phyloP scores from a whole-genome alignment of 192 early-diverging fungal species.

The Irineochytrium annulatum region DNA sequence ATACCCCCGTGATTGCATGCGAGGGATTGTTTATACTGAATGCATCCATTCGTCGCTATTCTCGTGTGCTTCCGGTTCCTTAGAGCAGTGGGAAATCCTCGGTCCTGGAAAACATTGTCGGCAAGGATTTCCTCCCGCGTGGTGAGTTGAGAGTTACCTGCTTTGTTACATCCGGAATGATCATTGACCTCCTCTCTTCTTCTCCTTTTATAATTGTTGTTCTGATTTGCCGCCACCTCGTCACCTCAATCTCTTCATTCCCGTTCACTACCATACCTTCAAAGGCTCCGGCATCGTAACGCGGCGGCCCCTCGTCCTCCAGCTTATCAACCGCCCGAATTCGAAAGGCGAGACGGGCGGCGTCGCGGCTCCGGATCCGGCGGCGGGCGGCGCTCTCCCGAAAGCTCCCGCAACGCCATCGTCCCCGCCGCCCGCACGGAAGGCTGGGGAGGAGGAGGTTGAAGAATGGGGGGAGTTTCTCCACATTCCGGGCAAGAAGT shows the following conservation, averaged over 20 bases:
- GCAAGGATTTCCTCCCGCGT: slow-evolving; percentile 95
- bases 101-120: slow-evolving; percentile 97
- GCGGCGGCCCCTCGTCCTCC: slow-evolving; percentile 90
- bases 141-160: slow-evolving; percentile 33
- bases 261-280: no score
- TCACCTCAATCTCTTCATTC: background rate
- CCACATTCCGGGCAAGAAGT: slow-evolving; percentile 96
- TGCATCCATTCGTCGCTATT: background rate
- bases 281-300: slow-evolving; percentile 94
- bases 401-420: slow-evolving; percentile 12
- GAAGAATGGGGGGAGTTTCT: slow-evolving; percentile 99
- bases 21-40: background rate
- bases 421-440: slow-evolving; percentile 19
- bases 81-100: slow-evolving; percentile 81
- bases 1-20: background rate
- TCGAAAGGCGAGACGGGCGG: slow-evolving; percentile 51
- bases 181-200: background rate
- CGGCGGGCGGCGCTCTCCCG: slow-evolving; percentile 22
- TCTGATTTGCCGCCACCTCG: background rate
- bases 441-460: slow-evolving; percentile 45
- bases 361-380: slow-evolving; percentile 43
- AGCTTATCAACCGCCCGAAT: slow-evolving; percentile 92
- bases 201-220: background rate
- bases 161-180: background rate
- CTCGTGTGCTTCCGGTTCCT: no score